Evolutionary conservation across 2,329 filamentous ascomycete genomes (phyloP).

Genomic region (Penicillium sp.): DNA sequence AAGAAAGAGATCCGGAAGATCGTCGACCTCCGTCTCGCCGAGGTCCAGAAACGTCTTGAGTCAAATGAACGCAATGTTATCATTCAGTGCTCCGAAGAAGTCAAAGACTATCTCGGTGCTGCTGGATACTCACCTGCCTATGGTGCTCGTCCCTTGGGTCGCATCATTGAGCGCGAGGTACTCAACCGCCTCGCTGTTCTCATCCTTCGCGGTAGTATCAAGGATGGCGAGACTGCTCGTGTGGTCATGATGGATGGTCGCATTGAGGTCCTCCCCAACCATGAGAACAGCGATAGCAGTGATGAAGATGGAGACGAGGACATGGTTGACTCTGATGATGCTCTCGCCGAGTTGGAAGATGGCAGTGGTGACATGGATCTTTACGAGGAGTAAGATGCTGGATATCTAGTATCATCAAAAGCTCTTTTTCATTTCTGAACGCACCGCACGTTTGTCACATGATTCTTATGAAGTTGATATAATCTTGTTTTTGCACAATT

Average conservation of each 20-base stretch:
- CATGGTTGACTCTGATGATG: constrained; percentile 73
- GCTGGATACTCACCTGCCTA: constrained; percentile 95
- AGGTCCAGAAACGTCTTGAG: constrained; percentile 88
- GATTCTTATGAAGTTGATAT: background rate
- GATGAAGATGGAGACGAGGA: constrained; percentile 60
- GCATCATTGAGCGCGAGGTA: constrained; percentile 95
- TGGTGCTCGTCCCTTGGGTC: constrained; percentile 80
- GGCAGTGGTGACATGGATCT: constrained; percentile 60
- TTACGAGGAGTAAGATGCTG: constrained; percentile 49
- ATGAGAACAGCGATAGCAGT: constrained; percentile 54
- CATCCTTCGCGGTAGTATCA: constrained; percentile 79
- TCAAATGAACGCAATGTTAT: constrained; percentile 79
- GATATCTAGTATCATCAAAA: background rate
- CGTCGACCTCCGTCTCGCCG: constrained; percentile 80
- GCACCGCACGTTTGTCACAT: background rate
- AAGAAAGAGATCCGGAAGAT: constrained; percentile 89
- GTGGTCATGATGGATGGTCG: constrained; percentile 78
- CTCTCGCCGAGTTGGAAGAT: constrained; percentile 67
- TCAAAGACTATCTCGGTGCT: constrained; percentile 87
- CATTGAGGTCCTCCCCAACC: constrained; percentile 80
- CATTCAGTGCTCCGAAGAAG: constrained; percentile 80
- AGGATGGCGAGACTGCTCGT: constrained; percentile 77
- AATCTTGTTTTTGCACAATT: background rate
- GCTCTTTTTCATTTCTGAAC: background rate
- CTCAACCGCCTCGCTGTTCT: constrained; percentile 90